Conservation (phyloP, 164 flowering plant genomes). For the Paratinospora sagittata region DNA sequence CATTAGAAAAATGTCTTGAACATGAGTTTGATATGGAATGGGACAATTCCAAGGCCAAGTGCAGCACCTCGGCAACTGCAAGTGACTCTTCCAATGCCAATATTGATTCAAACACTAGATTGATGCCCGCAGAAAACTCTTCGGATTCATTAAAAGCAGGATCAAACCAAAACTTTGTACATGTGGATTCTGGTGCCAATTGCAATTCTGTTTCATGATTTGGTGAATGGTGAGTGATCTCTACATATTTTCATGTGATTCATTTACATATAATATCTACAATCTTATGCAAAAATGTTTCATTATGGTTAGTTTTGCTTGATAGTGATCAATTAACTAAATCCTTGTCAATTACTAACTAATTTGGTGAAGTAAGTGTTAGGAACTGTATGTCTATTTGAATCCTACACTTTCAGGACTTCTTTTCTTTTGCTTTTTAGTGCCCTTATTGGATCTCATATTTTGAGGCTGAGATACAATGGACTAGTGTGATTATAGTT, state of each 20-base stretch:
- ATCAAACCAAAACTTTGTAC: conserved; percentile 5
- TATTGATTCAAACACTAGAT: conserved; percentile 7
- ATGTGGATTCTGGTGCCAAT: conserved; percentile 9
- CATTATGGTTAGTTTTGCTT: too few relatives aligned
- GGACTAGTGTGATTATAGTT: background rate
- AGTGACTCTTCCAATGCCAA: conserved; percentile 11
- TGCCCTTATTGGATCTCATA: background rate
- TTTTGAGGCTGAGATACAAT: background rate
- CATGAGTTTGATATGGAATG: conserved; percentile 27
- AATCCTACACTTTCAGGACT: background rate
- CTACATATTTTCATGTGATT: background rate
- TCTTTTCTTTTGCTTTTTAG: too few relatives aligned
- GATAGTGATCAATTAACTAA: background rate
- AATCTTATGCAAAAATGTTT: background rate
- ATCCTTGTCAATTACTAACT: background rate
- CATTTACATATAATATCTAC: background rate
- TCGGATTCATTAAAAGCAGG: conserved; percentile 14
- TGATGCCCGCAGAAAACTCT: conserved; percentile 6
- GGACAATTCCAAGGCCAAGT: conserved; percentile 16
- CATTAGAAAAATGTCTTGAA: conserved; percentile 33
- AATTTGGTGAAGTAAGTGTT: background rate
- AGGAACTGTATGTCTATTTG: background rate
- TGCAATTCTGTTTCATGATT: conserved; percentile 1
- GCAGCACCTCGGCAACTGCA: conserved; percentile 8
- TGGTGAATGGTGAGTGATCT: conserved; percentile 19